A percentile compares a stretch with the other conserved stretches of the same genome.
Evolutionary conservation across 352 stramenopile species (phyloP).

Genomic region (Globisporangium iwayamae): DNA sequence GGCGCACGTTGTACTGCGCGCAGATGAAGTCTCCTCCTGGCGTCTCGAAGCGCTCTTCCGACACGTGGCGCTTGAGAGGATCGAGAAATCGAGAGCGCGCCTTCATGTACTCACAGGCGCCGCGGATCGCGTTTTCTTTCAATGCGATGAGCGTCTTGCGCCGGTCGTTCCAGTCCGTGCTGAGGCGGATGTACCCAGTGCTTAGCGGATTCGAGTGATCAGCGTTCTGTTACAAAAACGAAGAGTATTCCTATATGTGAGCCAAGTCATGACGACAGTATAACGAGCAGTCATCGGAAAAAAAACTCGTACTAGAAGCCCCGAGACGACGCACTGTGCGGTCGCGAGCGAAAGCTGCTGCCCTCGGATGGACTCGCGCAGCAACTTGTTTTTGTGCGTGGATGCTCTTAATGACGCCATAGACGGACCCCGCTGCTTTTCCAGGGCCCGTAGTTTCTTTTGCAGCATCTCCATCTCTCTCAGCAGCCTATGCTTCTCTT

Average conservation of each 20-base stretch:
- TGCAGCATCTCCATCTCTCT: slow-evolving; percentile 30
- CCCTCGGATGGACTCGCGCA: slow-evolving; percentile 26
- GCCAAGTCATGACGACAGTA: neutral
- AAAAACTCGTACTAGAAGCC: slow-evolving; percentile 19
- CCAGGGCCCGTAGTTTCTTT: slow-evolving; percentile 21
- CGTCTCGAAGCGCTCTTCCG: slow-evolving; percentile 41
- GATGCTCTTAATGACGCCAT: too few relatives aligned
- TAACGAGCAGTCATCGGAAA: neutral
- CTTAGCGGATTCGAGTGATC: slow-evolving; percentile 25
- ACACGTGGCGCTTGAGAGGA: slow-evolving; percentile 26
- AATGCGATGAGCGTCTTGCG: slow-evolving; percentile 27
- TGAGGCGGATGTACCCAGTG: slow-evolving; percentile 34
- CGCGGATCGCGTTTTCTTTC: slow-evolving; percentile 33
- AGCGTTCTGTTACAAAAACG: neutral
- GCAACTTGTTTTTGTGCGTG: too few relatives aligned
- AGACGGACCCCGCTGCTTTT: neutral
- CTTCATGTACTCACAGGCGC: slow-evolving; percentile 33
- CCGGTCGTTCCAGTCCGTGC: slow-evolving; percentile 23
- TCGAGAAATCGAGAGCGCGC: slow-evolving; percentile 44
- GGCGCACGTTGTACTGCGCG: slow-evolving; percentile 39
- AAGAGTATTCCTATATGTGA: neutral
- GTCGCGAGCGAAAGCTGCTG: slow-evolving; percentile 33
- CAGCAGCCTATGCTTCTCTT: slow-evolving; percentile 43
- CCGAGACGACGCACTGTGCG: slow-evolving; percentile 33
- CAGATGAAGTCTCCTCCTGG: slow-evolving; percentile 40